Percentiles rank a stretch among this genome's conserved stretches.
These are phyloP conservation scores for Glycyrrhiza uralensis DNA, from an alignment of 306 rosid genomes.

Conservation along the genomic window DNA sequence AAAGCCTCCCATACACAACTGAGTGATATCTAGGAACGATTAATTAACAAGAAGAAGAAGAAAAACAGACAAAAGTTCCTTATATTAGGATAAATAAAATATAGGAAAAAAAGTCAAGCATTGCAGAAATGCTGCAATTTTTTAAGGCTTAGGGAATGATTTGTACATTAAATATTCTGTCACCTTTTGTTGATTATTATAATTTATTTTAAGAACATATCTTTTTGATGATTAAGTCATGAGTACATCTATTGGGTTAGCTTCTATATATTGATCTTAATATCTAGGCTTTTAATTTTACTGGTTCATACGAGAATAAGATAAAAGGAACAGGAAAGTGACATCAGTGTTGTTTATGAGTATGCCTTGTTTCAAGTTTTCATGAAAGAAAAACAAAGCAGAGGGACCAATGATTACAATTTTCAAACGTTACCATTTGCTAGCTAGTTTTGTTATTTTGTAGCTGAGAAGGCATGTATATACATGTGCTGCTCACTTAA, in stretches of 20 bases:
- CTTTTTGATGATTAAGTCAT: constrained; percentile 25
- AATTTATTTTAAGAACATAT: constrained; percentile 19
- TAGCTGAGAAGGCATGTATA: background rate
- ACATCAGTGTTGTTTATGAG: constrained; percentile 5
- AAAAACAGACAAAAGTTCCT: constrained; percentile 4
- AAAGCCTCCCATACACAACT: constrained; percentile 88
- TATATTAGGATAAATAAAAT: constrained; percentile 23
- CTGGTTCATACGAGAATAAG: background rate
- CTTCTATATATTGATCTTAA: constrained; percentile 4
- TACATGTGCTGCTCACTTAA: background rate
- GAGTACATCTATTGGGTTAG: constrained; percentile 1
- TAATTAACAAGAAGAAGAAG: background rate
- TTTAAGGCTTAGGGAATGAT: constrained; percentile 53
- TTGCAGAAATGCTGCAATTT: constrained; percentile 75
- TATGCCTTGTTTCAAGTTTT: constrained; percentile 10
- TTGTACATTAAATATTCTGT: constrained; percentile 45
- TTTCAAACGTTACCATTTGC: constrained; percentile 10
- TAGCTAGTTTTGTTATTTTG: constrained; percentile 15
- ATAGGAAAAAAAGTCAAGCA: constrained; percentile 33
- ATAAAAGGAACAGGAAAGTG: background rate
- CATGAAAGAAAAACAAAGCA: background rate
- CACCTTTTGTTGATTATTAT: constrained; percentile 25
- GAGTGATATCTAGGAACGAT: constrained; percentile 13
- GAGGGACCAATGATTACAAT: constrained; percentile 18
- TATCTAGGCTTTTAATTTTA: background rate